Percentiles rank a stretch among this genome's conserved stretches.
phyloP scores from a whole-genome alignment of 257 asterid genomes.

The Marsdenia floribunda region DNA sequence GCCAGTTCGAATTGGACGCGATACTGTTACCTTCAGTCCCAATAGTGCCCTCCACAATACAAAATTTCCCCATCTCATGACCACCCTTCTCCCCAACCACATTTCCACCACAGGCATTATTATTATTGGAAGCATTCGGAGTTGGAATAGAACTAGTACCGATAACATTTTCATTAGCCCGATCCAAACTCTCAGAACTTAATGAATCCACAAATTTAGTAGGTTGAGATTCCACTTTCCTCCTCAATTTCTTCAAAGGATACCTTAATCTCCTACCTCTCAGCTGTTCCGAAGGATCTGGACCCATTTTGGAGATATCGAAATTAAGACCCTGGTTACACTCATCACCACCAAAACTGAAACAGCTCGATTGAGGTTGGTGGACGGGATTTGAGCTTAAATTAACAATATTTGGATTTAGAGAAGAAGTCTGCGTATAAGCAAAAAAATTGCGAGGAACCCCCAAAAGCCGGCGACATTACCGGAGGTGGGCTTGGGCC shows the following conservation, averaged over 20 bases:
- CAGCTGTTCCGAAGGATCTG: slow-evolving; percentile 20
- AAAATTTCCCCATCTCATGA: slow-evolving; percentile 16
- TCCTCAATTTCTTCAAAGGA: slow-evolving; percentile 15
- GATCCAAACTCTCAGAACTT: slow-evolving; percentile 17
- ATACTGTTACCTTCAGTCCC: not conserved
- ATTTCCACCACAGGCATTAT: slow-evolving; percentile 17
- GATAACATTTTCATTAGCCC: slow-evolving; percentile 22
- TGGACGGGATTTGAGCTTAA: slow-evolving; percentile 15
- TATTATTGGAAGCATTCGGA: slow-evolving; percentile 12
- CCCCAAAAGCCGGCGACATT: slow-evolving; percentile 24
- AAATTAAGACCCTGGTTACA: slow-evolving; percentile 1
- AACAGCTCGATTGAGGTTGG: slow-evolving; percentile 9
- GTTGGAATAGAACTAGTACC: slow-evolving; percentile 8
- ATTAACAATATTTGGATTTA: slow-evolving; percentile 29
- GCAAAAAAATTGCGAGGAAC: slow-evolving; percentile 17
- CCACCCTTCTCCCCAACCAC: slow-evolving; percentile 22
- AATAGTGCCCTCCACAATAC: not conserved
- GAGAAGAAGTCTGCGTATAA: slow-evolving; percentile 19
- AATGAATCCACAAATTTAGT: not conserved
- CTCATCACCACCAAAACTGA: not conserved
- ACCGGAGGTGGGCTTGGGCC: slow-evolving; percentile 4
- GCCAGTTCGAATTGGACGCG: not conserved
- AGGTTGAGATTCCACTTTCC: not conserved
- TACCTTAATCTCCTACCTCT: slow-evolving; percentile 15
- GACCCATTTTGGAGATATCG: slow-evolving; percentile 23